These are phyloP conservation scores for Bryoglossum gracile DNA, from an alignment of 495 filamentous ascomycete species.

Conservation along the genomic window DNA sequence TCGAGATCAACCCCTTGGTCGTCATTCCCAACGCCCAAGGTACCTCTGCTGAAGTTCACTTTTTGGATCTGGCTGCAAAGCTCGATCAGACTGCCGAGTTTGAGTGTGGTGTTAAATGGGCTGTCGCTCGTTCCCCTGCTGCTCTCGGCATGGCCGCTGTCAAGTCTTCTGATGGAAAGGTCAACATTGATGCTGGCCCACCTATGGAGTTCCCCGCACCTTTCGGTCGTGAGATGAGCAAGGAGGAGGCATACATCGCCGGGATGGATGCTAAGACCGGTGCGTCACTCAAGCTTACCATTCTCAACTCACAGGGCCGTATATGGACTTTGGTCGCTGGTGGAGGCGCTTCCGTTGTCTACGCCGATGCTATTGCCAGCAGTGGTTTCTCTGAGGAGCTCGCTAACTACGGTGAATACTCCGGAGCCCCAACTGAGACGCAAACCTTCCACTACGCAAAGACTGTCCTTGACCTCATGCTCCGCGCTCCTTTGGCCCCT, in stretches of 20 bases:
- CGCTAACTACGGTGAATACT: slow-evolving; percentile 99
- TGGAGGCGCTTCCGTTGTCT: slow-evolving; percentile 99
- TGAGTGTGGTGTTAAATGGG: slow-evolving; percentile 98
- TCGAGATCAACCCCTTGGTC: slow-evolving; percentile 98
- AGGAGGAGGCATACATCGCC: slow-evolving; percentile 98
- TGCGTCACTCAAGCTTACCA: slow-evolving; percentile 95
- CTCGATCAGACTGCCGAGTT: slow-evolving; percentile 99
- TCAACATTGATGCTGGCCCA: slow-evolving; percentile 93
- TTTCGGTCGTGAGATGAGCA: slow-evolving; percentile 94
- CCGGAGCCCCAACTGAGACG: slow-evolving; percentile 93
- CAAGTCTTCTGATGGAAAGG: slow-evolving; percentile 56
- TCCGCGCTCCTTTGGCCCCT: slow-evolving; percentile 74
- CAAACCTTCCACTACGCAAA: slow-evolving; percentile 98
- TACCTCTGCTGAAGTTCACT: slow-evolving; percentile 92
- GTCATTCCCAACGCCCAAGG: slow-evolving; percentile 89
- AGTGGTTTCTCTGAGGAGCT: slow-evolving; percentile 92
- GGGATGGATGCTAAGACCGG: slow-evolving; percentile 99
- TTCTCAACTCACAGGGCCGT: slow-evolving; percentile 84
- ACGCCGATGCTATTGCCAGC: slow-evolving; percentile 97
- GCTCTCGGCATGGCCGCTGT: slow-evolving; percentile 70
- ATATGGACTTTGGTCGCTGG: slow-evolving; percentile 98
- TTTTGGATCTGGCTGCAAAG: slow-evolving; percentile 98
- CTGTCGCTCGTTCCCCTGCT: slow-evolving; percentile 79
- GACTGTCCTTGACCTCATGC: slow-evolving; percentile 96
- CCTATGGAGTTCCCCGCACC: slow-evolving; percentile 98